phyloP scores from a whole-genome alignment of 331 rosid species.

The Quercus phellos region DNA sequence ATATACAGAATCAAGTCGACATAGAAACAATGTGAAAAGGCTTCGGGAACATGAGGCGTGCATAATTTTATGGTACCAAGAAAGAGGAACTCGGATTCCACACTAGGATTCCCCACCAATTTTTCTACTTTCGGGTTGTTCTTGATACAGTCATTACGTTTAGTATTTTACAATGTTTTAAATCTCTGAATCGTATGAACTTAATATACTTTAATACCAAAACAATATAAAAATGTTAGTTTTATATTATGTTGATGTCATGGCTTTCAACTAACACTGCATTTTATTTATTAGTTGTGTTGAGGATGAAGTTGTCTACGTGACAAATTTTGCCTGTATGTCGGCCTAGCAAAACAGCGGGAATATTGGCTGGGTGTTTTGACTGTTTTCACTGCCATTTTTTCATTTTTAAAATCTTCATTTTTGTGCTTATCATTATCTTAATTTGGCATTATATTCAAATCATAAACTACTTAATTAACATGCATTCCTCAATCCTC shows the following conservation, averaged over 20 bases:
- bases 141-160: constrained; percentile 26
- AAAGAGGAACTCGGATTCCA: constrained; percentile 48
- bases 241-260: constrained; percentile 7
- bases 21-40: constrained; percentile 36
- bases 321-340: constrained; percentile 55
- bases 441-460: background rate
- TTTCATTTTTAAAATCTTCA: background rate
- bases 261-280: constrained; percentile 28
- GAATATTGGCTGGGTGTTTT: constrained; percentile 39
- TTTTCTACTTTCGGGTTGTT: constrained; percentile 35
- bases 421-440: background rate
- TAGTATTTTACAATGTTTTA: background rate
- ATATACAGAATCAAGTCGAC: constrained; percentile 25
- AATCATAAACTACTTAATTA: background rate
- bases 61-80: constrained; percentile 38
- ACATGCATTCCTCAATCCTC: too few relatives aligned
- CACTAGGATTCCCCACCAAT: background rate
- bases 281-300: background rate
- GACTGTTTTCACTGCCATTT: constrained; percentile 14
- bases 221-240: background rate
- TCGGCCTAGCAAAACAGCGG: constrained; percentile 63
- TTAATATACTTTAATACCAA: background rate
- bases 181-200: background rate
- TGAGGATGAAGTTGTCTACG: constrained; percentile 30
- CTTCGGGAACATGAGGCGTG: constrained; percentile 60